Conservation (phyloP, 225 moss, liverwort and hornwort species). For the Pleurozium schreberi region DNA sequence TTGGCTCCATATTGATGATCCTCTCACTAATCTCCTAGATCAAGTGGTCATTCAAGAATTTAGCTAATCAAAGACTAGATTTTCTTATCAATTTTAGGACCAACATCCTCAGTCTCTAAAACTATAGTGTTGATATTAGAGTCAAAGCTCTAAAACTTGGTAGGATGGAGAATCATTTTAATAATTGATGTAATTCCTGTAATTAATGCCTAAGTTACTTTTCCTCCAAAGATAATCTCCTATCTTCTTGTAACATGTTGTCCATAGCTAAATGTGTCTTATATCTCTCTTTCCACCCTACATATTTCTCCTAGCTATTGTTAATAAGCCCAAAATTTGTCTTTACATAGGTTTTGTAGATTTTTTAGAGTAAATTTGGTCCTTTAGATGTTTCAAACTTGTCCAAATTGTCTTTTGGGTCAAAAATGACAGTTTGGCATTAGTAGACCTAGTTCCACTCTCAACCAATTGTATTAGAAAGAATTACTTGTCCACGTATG, state of each 20-base stretch:
- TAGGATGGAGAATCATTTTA: rapidly evolving
- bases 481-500: too few relatives aligned
- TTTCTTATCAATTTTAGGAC: background rate
- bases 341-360: background rate
- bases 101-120: background rate
- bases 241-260: background rate
- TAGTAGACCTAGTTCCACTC: too few relatives aligned
- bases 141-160: rapidly evolving
- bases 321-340: background rate
- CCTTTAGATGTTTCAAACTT: background rate
- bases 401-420: too few relatives aligned
- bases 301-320: background rate
- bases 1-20: background rate
- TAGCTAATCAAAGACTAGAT: rapidly evolving
- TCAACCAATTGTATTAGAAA: too few relatives aligned
- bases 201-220: background rate
- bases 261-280: background rate
- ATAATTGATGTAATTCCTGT: background rate
- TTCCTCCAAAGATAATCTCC: background rate
- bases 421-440: too few relatives aligned
- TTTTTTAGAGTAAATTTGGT: background rate
- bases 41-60: background rate
- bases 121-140: background rate
- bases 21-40: rapidly evolving
- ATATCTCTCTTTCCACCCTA: background rate